Evolutionary conservation across 257 asterid genomes (phyloP).

Genomic region (Lavandula angustifolia): DNA sequence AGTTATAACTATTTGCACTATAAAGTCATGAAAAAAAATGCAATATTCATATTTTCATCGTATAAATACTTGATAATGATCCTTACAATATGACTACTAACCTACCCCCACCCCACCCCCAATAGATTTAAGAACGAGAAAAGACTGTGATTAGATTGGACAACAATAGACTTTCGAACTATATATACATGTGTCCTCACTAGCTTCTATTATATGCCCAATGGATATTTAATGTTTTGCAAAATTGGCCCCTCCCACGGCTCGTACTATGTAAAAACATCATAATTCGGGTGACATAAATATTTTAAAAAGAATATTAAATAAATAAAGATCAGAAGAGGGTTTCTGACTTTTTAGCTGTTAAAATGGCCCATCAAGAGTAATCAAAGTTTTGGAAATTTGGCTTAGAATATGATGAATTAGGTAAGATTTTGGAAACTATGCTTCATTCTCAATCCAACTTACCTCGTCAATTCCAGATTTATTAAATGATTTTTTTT

Average conservation of each 20-base stretch:
- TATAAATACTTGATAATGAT: no score
- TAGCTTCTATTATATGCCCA: conserved; percentile 21
- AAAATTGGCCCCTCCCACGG: conserved; percentile 18
- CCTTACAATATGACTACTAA: no score
- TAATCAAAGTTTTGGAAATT: conserved; percentile 23
- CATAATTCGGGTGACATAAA: conserved; percentile 4
- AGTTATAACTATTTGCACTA: no score
- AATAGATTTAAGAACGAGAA: no score
- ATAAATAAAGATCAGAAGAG: conserved; percentile 27
- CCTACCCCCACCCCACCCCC: no score
- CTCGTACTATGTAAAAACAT: no score
- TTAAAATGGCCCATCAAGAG: conserved; percentile 32
- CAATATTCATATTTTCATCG: no score
- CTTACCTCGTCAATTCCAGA: conserved; percentile 1
- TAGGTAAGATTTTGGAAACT: conserved; percentile 23
- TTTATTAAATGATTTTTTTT: conserved; percentile 3
- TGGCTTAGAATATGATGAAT: conserved; percentile 28
- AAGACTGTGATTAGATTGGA: conserved; percentile 23
- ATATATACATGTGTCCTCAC: conserved; percentile 24
- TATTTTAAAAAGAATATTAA: not conserved
- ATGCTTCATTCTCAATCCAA: conserved; percentile 27
- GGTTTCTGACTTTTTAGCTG: conserved; percentile 39
- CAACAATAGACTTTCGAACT: not conserved
- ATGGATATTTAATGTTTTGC: not conserved
- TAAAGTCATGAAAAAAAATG: no score